A percentile compares a stretch with the other conserved stretches of the same genome.
These are phyloP conservation scores for Tetrapyrgos nigripes DNA, from an alignment of 1,284 basidiomycete genomes.

Conservation along the genomic window DNA sequence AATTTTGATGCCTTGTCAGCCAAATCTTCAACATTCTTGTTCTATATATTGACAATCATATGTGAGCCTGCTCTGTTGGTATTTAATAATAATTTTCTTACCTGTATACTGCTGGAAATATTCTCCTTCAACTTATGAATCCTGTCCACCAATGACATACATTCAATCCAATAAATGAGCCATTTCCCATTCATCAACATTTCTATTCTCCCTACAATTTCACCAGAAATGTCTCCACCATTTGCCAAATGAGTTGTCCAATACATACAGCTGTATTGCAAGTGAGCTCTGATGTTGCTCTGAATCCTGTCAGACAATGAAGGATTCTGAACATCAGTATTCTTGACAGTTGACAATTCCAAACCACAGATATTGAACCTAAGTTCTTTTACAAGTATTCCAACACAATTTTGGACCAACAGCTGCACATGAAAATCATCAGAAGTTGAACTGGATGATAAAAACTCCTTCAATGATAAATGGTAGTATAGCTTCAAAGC, in stretches of 20 bases:
- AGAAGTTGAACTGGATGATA: background rate
- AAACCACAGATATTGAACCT: conserved; percentile 26
- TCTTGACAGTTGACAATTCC: conserved; percentile 14
- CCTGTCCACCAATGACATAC: background rate
- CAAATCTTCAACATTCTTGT: background rate
- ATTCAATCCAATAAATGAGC: background rate
- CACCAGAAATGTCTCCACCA: background rate
- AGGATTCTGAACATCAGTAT: background rate
- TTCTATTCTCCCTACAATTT: background rate
- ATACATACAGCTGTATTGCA: background rate
- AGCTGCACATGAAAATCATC: background rate
- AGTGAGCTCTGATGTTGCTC: background rate
- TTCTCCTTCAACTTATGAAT: background rate
- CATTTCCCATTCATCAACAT: background rate
- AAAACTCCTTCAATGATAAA: background rate
- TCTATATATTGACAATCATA: too few relatives aligned
- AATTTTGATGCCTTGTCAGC: conserved; percentile 13
- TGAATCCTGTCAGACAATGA: background rate
- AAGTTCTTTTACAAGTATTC: conserved; percentile 21
- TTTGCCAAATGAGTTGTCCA: background rate
- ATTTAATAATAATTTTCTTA: background rate
- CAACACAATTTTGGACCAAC: conserved; percentile 2
- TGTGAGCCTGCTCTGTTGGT: too few relatives aligned
- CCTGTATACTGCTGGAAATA: background rate
- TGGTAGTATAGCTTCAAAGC: background rate